Base-by-base conservation (phyloP, 2,329 filamentous ascomycete species). In the Pseudogymnoascus sp. region DNA sequence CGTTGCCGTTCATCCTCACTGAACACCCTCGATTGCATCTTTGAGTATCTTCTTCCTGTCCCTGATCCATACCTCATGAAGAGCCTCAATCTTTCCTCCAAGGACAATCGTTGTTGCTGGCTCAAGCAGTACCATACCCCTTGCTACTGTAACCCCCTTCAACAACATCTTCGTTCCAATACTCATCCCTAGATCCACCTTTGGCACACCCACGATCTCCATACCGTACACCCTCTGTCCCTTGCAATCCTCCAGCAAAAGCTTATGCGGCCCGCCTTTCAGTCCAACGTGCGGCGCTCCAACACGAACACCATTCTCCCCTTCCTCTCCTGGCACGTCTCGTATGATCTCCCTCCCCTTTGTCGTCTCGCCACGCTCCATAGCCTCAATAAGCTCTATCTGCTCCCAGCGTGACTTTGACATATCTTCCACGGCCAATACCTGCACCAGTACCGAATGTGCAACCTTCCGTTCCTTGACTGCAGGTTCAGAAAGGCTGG, bases 141-240 rank as follows among this genome's bases (percentile, higher is more conserved):
- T 80, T 4, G 89, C 84, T 2, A 95, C 83, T 5, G 84, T 78
- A 2, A 80, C 83, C 80, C 64, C 84, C 79, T 78, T 84, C 57
- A 99, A 73, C 39, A 96, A 68, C 22, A 97, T 69, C 76, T 99
- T 99, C 66, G 86, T 82, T 1, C 94, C 94, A 63, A 97, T 92
- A 57, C 79, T 80, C 74, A 86, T 86, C 4, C 79, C 81, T 6
- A 91, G 73, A 0, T 80, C 84, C 6, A 97, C 74, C 2, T 81
- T 84, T 7, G 84, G 79, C 14, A 96, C 80, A 8, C 80, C 77
- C 64, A 76, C 78, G 58, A 95, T 71, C 74, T 97, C 91, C 57
- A 96, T 75, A 0, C 80, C 92, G 68, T 86, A 90, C 0, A 88
- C 77, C 66, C 82, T 86, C 11, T 78, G 81, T 0, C 90, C 91